Conservation (phyloP, 345 rosid genomes). For the Ricinus communis region DNA sequence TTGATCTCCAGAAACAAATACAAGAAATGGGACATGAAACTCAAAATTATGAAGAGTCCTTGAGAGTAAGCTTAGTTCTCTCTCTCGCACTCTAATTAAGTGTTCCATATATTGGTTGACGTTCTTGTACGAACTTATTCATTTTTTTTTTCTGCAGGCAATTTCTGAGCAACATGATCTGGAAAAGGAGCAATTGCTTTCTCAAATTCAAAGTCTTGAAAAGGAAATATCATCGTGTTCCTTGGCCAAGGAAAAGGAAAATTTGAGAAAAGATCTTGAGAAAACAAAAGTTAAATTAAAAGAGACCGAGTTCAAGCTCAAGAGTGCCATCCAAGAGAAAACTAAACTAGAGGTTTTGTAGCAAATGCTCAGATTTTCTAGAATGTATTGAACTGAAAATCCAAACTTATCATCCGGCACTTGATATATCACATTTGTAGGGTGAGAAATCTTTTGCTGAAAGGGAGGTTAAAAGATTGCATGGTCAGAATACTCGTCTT, state of each 20-base stretch:
- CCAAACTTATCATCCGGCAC: background rate
- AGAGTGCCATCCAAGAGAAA: constrained; percentile 85
- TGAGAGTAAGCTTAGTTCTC: constrained; percentile 36
- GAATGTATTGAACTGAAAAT: background rate
- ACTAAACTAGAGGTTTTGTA: constrained; percentile 85
- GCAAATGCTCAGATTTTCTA: constrained; percentile 6
- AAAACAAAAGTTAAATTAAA: constrained; percentile 74
- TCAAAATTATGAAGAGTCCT: constrained; percentile 45
- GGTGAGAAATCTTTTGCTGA: constrained; percentile 87
- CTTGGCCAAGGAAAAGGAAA: constrained; percentile 75
- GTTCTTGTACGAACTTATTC: constrained; percentile 5
- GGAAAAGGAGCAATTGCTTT: constrained; percentile 52
- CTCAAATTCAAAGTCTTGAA: constrained; percentile 66
- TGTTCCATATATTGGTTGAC: background rate
- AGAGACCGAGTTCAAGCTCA: constrained; percentile 81
- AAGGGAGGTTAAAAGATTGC: constrained; percentile 68
- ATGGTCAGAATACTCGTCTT: constrained; percentile 70
- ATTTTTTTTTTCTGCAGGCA: constrained; percentile 39
- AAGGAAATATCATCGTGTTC: constrained; percentile 68
- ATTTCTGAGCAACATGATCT: constrained; percentile 51
- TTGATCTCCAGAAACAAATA: constrained; percentile 52
- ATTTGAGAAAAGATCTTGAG: constrained; percentile 78
- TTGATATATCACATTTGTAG: constrained; percentile 34
- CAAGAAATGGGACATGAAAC: constrained; percentile 47
- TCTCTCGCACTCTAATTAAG: background rate